Conservation (phyloP, 441 rosid genomes). For the Euphorbia corollata region DNA sequence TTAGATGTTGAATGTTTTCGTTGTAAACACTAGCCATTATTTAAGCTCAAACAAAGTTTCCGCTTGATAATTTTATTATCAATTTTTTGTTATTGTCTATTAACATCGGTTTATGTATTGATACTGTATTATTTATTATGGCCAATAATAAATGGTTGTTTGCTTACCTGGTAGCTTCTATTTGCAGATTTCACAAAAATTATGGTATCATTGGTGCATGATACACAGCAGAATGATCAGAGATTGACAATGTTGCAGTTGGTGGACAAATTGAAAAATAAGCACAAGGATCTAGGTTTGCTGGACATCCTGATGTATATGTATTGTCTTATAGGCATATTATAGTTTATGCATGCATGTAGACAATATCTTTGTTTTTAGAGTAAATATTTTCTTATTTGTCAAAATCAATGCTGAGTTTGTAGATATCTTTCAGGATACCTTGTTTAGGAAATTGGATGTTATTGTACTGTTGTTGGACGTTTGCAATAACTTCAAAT, state of each 20-base stretch:
- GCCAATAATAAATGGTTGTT: slow-evolving; percentile 1
- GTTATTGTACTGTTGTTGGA: not conserved
- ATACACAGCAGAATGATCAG: slow-evolving; percentile 60
- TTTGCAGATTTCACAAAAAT: slow-evolving; percentile 57
- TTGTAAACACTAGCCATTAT: not conserved
- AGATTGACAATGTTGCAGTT: slow-evolving; percentile 80
- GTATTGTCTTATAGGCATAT: not conserved
- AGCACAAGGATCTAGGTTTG: slow-evolving; percentile 71
- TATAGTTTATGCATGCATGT: too few species aligned
- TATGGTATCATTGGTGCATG: slow-evolving; percentile 71
- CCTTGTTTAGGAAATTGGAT: not conserved
- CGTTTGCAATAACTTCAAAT: not conserved
- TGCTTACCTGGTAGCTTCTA: slow-evolving; percentile 11
- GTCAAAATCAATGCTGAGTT: too few species aligned
- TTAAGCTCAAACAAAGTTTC: not conserved
- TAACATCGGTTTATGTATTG: not conserved
- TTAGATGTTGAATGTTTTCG: not conserved
- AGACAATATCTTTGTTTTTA: too few species aligned
- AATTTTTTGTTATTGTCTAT: not conserved
- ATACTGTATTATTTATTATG: not conserved
- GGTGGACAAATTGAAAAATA: slow-evolving; percentile 74
- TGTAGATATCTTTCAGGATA: not conserved
- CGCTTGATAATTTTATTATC: not conserved
- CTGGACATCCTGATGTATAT: slow-evolving; percentile 12
- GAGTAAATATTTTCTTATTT: too few species aligned